phyloP scores from a whole-genome alignment of 306 rosid species.

The Purshia tridentata region DNA sequence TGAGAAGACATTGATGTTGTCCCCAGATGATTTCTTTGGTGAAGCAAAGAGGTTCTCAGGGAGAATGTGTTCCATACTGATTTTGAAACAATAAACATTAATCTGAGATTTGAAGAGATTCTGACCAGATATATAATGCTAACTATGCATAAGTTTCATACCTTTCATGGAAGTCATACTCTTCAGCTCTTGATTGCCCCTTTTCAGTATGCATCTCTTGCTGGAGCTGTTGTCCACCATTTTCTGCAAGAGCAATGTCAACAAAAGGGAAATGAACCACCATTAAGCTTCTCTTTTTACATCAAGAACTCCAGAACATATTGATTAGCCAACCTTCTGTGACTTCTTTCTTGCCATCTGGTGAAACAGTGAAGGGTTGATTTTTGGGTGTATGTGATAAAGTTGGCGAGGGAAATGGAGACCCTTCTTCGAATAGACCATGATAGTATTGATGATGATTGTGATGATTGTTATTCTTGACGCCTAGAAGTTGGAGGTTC shows the following conservation, averaged over 20 bases:
- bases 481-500: slow-evolving; percentile 76
- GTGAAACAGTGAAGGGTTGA: slow-evolving; percentile 35
- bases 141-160: slow-evolving; percentile 20
- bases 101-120: not conserved
- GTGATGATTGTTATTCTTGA: slow-evolving; percentile 46
- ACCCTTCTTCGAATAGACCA: slow-evolving; percentile 47
- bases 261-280: slow-evolving; percentile 17
- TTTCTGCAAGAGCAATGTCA: slow-evolving; percentile 26
- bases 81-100: slow-evolving; percentile 13
- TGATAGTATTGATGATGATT: slow-evolving; percentile 50
- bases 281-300: not conserved
- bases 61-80: slow-evolving; percentile 70
- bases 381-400: slow-evolving; percentile 40
- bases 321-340: slow-evolving; percentile 47
- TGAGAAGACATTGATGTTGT: slow-evolving; percentile 36
- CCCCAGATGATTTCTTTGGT: slow-evolving; percentile 65
- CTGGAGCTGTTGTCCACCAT: slow-evolving; percentile 29
- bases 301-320: not conserved
- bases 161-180: slow-evolving; percentile 42
- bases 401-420: slow-evolving; percentile 43
- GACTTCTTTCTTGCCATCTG: slow-evolving; percentile 47
- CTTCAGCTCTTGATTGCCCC: slow-evolving; percentile 5
- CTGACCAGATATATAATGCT: not conserved
- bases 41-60: slow-evolving; percentile 86
- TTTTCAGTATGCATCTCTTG: slow-evolving; percentile 30